phyloP scores from a whole-genome alignment of 2,329 filamentous ascomycete genomes.

The Aspergillus flavus region DNA sequence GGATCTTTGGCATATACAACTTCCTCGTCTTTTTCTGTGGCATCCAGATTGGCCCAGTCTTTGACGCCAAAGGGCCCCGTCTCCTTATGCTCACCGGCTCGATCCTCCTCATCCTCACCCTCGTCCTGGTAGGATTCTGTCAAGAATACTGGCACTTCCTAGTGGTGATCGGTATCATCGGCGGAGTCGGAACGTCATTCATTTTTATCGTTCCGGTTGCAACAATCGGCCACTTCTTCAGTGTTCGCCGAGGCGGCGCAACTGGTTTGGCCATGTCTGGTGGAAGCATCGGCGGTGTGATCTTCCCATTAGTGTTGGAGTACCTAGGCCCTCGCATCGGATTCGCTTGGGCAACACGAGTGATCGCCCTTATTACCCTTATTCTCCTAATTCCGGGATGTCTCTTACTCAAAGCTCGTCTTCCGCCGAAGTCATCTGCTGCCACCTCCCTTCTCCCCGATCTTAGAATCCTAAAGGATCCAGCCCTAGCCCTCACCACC shows the following conservation, averaged over 20 bases:
- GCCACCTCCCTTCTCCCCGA: slow-evolving; percentile 22
- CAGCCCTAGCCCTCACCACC: slow-evolving; percentile 20
- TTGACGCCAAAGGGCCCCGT: slow-evolving; percentile 32
- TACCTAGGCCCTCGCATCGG: slow-evolving; percentile 30
- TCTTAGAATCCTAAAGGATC: slow-evolving; percentile 22
- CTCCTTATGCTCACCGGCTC: slow-evolving; percentile 25
- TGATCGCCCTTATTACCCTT: slow-evolving; percentile 39
- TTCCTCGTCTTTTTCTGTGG: slow-evolving; percentile 34
- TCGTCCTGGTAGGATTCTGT: slow-evolving; percentile 15
- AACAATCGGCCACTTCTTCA: slow-evolving; percentile 36
- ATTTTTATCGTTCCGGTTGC: slow-evolving; percentile 37
- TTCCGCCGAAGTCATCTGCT: slow-evolving; percentile 15
- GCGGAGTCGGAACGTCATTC: slow-evolving; percentile 42
- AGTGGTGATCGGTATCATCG: slow-evolving; percentile 42
- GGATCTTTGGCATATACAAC: slow-evolving; percentile 34
- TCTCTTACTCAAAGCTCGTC: slow-evolving; percentile 16
- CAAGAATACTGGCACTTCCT: slow-evolving; percentile 48
- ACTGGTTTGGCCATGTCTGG: slow-evolving; percentile 38
- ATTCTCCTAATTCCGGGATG: slow-evolving; percentile 31
- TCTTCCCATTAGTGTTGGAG: slow-evolving; percentile 36
- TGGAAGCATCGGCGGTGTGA: slow-evolving; percentile 34
- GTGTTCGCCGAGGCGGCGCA: slow-evolving; percentile 32
- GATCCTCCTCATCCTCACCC: slow-evolving; percentile 17
- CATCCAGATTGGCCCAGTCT: slow-evolving; percentile 33
- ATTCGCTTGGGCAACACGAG: slow-evolving; percentile 39